Base-by-base conservation (phyloP, 768 basidiomycete species). In the Collybia mongolica region DNA sequence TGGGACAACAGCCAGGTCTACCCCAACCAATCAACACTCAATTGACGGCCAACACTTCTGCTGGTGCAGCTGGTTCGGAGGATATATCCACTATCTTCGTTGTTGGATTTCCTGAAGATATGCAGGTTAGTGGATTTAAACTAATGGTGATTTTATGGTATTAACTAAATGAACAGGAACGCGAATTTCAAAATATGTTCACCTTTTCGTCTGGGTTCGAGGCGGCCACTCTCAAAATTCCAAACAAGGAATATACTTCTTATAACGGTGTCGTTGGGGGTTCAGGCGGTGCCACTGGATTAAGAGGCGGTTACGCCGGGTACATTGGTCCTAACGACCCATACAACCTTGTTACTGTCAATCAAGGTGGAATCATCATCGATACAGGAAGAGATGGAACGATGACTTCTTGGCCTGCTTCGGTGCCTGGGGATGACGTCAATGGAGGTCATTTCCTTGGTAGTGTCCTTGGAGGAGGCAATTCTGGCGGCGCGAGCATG, bases 141-240 rank as follows among this genome's bases (percentile, higher is more conserved):
- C 5, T 12, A 15, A 39, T n/a, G n/a, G n/a, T n/a, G 17, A 49
- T 45, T 52, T 37, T 54, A 52, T 58, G 56, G 46, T 54, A 61
- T 60, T 49, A 56, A 26, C 54, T 24, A 23, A 41, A 55, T 56
- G 45, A 46, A 3, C 58, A 98, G 94, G 97, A 98, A 74, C 93
- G 97, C 24, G 97, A 99, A 71, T 99, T 98, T 68, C 93, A 96
- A 68, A 98, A 98, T 65, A 96, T 99, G 90, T 99, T 99, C 66
- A 93, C 94, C 6, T 99, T 99, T 62, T 93, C 91, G 2, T 72
- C 81, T 1, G 97, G 94, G 9, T 99, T 98, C 61, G 97, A 98
- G 67, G 97, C 95, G 19, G 96, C 97, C 6, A 97, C 95, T 5
- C 79, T 99, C 58, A 99, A 98, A 79, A 93, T 96, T 51, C 97